Evolutionary conservation across 1,284 basidiomycete species (phyloP).

Genomic region (Fomitopsis palustris): DNA sequence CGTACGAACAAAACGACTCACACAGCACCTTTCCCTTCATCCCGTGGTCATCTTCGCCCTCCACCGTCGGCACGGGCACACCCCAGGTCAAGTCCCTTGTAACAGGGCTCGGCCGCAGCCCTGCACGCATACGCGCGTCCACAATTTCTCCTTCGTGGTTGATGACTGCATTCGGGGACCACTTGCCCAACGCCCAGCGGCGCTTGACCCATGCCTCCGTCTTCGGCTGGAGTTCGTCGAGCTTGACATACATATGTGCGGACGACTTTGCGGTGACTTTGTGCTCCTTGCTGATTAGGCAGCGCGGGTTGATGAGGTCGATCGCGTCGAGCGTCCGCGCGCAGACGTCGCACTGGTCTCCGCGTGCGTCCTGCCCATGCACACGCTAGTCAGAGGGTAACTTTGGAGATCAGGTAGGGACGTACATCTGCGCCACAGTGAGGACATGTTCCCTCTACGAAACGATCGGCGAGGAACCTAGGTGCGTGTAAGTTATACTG

Average conservation of each 20-base stretch:
- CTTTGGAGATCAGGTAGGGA: not conserved
- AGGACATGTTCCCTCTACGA: constrained; percentile 92
- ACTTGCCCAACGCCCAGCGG: constrained; percentile 80
- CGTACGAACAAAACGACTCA: constrained; percentile 38
- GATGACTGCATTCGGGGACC: constrained; percentile 92
- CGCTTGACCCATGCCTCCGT: constrained; percentile 89
- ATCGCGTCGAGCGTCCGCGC: constrained; percentile 90
- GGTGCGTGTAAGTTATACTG: constrained; percentile 8
- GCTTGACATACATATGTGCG: constrained; percentile 91
- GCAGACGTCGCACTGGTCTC: constrained; percentile 98
- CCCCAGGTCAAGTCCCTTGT: constrained; percentile 97
- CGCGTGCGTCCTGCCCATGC: constrained; percentile 86
- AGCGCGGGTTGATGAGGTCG: constrained; percentile 94
- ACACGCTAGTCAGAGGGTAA: not conserved
- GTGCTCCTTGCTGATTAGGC: constrained; percentile 84
- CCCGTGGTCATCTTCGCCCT: constrained; percentile 69
- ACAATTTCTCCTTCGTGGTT: constrained; percentile 85
- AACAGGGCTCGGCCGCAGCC: constrained; percentile 86
- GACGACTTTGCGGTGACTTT: constrained; percentile 74
- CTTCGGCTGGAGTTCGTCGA: constrained; percentile 81
- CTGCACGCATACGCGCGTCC: constrained; percentile 86
- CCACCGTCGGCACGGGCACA: constrained; percentile 83
- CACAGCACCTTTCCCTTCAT: constrained; percentile 97
- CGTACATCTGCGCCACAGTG: constrained; percentile 81
- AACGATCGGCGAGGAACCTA: constrained; percentile 93